Base-by-base conservation (phyloP, 306 rosid species). In the Corylus avellana region DNA sequence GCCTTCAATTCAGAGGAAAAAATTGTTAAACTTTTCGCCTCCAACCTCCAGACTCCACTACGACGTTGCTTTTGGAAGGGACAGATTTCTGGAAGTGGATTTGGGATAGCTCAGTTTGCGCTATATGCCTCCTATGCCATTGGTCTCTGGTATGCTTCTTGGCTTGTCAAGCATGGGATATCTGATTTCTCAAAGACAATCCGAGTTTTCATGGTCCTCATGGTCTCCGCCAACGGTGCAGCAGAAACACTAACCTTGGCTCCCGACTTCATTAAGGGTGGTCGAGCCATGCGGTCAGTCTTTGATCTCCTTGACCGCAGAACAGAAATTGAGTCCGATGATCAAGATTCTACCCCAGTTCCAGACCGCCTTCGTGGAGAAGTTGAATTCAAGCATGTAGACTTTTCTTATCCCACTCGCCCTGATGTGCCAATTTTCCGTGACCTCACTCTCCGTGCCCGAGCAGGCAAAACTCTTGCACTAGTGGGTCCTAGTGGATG, bases 401-500 rank as follows among this genome's bases (percentile, higher is more conserved):
- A 95, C 85, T 95, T 95, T 75, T 89, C 92, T 17, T 95, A 95
- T 75, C 99, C 99, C 50, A 77, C 88, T 71, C 92, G 99, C 58
- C 98, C 98, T 0, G 99, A 95, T 73, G 84, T 95, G 85, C 89
- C 97, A 22, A 83, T 95, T 61, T 93, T 95, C 62, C 97, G 97
- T 4, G 99, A 95, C 82, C 94, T 95, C 7, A 81, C 81, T 77
- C 92, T 95, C 35, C 99, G 99, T n/a, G 94, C 91, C 11, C 88
- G 96, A 63, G 97, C 98, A 8, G 96, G 98, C n/a, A 95, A 95
- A 85, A 89, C 92, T 82, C 98, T 95, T 75, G 99, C 99, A 20
- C 97, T 95, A 74, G 99, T 95, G 62, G 99, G 99, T 72, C 96
- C 99, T 62, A 95, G 99, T 71, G 99, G 99, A 50, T 95, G 98